Percentiles rank a stretch among this genome's conserved stretches.
Evolutionary conservation across 225 moss, liverwort and hornwort genomes (phyloP).

Genomic region (Rhytidiadelphus loreus): DNA sequence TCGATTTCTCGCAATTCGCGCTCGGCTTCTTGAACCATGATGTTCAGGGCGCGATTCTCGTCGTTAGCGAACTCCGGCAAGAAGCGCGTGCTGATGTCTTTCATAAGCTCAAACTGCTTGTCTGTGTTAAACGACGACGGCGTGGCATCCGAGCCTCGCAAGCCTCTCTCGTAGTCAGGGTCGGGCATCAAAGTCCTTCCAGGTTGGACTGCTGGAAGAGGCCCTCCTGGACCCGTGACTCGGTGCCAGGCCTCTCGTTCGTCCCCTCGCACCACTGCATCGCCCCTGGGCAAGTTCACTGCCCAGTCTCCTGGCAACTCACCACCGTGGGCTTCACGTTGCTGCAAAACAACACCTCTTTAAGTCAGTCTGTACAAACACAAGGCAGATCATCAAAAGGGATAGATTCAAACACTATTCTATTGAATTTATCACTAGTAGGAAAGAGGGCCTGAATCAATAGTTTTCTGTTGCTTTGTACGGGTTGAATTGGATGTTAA

Average conservation of each 20-base stretch:
- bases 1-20: constrained; percentile 7
- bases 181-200: not conserved
- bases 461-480: not conserved
- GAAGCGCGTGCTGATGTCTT: constrained; percentile 61
- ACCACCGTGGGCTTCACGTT: constrained; percentile 1
- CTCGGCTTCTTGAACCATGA: constrained; percentile 14
- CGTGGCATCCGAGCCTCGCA: constrained; percentile 4
- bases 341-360: not conserved
- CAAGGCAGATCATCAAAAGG: not conserved
- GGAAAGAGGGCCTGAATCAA: not conserved
- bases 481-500: not conserved
- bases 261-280: not conserved
- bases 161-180: not conserved
- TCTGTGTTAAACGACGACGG: constrained; percentile 20
- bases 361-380: not conserved
- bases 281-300: constrained; percentile 15
- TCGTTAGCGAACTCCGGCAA: constrained; percentile 80
- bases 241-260: constrained; percentile 14
- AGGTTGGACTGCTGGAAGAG: not conserved
- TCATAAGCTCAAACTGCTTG: constrained; percentile 58
- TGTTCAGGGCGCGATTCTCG: constrained; percentile 70
- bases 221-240: not conserved
- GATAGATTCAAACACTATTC: not conserved
- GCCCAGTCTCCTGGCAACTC: constrained; percentile 16
- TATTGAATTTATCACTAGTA: not conserved